A percentile compares a stretch with the other conserved stretches of the same genome.
phyloP scores from a whole-genome alignment of 345 rosid genomes.

The Lagerstroemia speciosa region DNA sequence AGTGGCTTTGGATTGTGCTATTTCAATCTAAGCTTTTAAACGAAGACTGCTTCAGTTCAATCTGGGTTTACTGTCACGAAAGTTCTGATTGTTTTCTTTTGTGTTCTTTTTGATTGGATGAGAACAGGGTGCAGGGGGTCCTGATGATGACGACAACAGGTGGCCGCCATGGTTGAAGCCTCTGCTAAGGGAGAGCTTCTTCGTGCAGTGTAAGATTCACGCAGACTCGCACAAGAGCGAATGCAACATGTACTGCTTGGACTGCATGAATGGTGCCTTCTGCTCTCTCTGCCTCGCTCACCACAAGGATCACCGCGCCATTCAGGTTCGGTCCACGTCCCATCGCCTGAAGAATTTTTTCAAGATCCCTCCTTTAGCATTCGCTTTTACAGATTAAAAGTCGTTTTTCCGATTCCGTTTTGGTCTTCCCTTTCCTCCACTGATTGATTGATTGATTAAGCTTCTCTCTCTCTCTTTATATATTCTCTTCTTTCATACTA shows the following conservation, averaged over 20 bases:
- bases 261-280: conserved; percentile 73
- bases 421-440: too few relatives aligned
- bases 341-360: neutral
- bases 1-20: neutral
- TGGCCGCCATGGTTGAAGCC: conserved; percentile 88
- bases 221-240: conserved; percentile 87
- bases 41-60: too few relatives aligned
- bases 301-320: conserved; percentile 72
- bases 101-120: conserved; percentile 11
- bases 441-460: too few relatives aligned
- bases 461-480: too few relatives aligned
- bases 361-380: neutral
- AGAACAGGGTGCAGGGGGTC: conserved; percentile 57
- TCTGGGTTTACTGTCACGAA: neutral
- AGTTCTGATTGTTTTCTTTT: conserved; percentile 13
- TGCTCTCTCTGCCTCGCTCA: conserved; percentile 66
- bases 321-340: conserved; percentile 48
- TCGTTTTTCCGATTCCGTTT: neutral
- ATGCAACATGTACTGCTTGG: conserved; percentile 96
- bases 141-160: conserved; percentile 54
- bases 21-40: neutral
- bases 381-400: neutral
- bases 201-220: conserved; percentile 83
- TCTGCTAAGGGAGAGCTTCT: conserved; percentile 62
- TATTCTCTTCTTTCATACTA: too few relatives aligned